These are phyloP conservation scores for Blastomyces emzantsi DNA, from an alignment of 2,329 filamentous ascomycete species.

Conservation along the genomic window DNA sequence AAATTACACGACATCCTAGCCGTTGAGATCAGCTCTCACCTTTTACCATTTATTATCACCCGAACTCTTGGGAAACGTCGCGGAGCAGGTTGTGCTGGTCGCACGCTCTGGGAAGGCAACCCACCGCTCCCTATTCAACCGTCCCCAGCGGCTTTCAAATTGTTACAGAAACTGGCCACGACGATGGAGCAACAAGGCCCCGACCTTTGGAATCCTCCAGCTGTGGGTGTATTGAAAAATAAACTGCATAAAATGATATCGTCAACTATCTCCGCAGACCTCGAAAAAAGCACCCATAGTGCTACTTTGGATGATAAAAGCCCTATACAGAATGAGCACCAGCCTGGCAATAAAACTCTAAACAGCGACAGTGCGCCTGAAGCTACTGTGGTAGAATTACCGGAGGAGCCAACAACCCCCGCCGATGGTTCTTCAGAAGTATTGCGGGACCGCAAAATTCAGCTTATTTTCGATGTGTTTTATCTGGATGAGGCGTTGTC, in stretches of 20 bases:
- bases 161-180: conserved; percentile 56
- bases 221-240: conserved; percentile 55
- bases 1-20: conserved; percentile 57
- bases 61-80: conserved; percentile 36
- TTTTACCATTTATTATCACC: conserved; percentile 37
- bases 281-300: conserved; percentile 13
- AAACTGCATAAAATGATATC: conserved; percentile 45
- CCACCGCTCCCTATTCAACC: conserved; percentile 69
- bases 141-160: conserved; percentile 62
- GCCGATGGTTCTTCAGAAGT: not conserved
- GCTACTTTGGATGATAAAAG: not conserved
- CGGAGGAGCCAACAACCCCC: not conserved
- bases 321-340: not conserved
- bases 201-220: conserved; percentile 71
- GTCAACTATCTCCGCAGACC: conserved; percentile 16
- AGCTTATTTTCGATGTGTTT: conserved; percentile 31
- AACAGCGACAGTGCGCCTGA: conserved; percentile 8
- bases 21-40: conserved; percentile 39
- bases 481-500: conserved; percentile 27
- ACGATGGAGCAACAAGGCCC: conserved; percentile 62
- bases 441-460: conserved; percentile 27
- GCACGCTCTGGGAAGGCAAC: conserved; percentile 70
- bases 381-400: not conserved
- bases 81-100: conserved; percentile 48
- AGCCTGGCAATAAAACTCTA: not conserved